Conservation (phyloP, 2,329 filamentous ascomycete genomes). For the Penicillium sclerotiorum region DNA sequence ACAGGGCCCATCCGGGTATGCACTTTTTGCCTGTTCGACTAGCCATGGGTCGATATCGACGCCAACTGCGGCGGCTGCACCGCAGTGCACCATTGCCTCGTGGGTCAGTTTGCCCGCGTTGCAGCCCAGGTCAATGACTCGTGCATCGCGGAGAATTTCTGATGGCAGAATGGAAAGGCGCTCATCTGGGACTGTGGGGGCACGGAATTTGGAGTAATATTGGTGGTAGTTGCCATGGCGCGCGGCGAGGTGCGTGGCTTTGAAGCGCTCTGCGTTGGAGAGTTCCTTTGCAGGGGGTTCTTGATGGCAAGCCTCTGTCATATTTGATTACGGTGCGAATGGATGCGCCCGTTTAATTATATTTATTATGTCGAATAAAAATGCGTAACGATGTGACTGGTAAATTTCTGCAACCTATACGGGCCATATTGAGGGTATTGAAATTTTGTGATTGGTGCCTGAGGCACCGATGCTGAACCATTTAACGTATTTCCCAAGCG, state of each 20-base stretch:
- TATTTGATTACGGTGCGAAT: conserved; percentile 15
- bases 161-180: conserved; percentile 28
- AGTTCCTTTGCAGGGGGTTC: conserved; percentile 19
- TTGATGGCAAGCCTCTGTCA: conserved; percentile 20
- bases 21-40: conserved; percentile 24
- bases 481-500: no score
- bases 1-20: conserved; percentile 28
- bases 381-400: conserved; percentile 8
- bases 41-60: conserved; percentile 31
- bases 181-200: conserved; percentile 26
- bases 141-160: conserved; percentile 25
- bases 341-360: conserved; percentile 1
- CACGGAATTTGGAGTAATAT: conserved; percentile 29
- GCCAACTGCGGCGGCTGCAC: conserved; percentile 23
- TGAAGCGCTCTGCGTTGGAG: conserved; percentile 30
- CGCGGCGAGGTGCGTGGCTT: conserved; percentile 29
- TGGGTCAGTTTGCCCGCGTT: conserved; percentile 29
- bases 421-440: conserved; percentile 5
- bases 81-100: conserved; percentile 25
- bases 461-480: no score
- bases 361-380: conserved; percentile 11
- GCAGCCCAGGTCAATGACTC: conserved; percentile 29
- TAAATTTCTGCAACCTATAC: conserved; percentile 12
- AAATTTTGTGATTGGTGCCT: conserved; percentile 14
- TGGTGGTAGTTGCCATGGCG: conserved; percentile 31